Evolutionary conservation across 768 basidiomycete species (phyloP), one percentile per base, ranked within the genome.

Genomic region (Omphalotus guepiniiformis): DNA sequence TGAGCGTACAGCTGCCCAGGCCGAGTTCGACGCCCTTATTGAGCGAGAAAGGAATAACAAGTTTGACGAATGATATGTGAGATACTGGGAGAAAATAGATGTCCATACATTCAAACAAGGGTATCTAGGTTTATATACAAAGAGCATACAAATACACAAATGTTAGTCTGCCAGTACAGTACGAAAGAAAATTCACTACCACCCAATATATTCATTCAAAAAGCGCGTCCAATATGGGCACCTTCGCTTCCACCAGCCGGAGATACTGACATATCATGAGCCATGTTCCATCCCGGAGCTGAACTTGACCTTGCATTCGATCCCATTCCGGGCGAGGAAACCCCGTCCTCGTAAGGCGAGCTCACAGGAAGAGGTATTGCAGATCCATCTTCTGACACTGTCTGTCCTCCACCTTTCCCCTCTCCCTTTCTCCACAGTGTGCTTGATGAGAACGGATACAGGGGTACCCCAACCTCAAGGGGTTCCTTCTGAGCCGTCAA

Each of bases 401-500:
- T 27, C 18, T 53, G 58, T n/a, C 65, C 54, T 29, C 58, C 36
- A 32, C 30, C 30, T 9, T 32, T 32, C n/a, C 30, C 52, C 52
- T 72, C 70, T 38, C 74, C 69, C 49, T 75, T 79, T 50, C 78
- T 63, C 66, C 83, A 87, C 34, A 84, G 60, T 12, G 79, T 74
- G 42, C 75, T 66, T 55, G 81, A 80, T n/a, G 88, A 89, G 61
- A 89, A 89, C 3, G 85, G 85, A 68, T 85, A 90, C 35, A 89
- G 71, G 9, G 88, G 88, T 15, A 91, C 75, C 26, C 85, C 85
- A 48, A 89, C 83, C 61, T 88, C 82, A 27, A 91, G 72, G 15
- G 89, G 88, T 54, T 82, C 79, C 58, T 85, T 83, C 63, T 91
- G 88, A 11, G 75, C 81, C 15, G 90, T 92, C 73, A 89, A 79